Conservation (phyloP, 2,329 filamentous ascomycete genomes). For the Fusarium continuum region DNA sequence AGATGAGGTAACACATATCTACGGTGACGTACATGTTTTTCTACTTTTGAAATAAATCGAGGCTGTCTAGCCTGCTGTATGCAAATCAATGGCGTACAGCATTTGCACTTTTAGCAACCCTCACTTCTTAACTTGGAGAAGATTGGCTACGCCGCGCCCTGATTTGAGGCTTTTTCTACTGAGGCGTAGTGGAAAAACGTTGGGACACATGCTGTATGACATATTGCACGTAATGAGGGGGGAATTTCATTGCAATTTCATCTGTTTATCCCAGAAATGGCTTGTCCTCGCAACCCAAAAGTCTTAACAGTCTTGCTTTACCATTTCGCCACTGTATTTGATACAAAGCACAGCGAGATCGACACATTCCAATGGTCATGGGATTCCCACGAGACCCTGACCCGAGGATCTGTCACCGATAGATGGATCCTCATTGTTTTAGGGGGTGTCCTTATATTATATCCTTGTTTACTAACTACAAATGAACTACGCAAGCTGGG, state of each 20-base stretch:
- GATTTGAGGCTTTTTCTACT: background rate
- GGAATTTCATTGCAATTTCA: background rate
- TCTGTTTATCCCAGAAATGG: background rate
- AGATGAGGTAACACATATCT: background rate
- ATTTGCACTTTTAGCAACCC: background rate
- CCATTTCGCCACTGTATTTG: no score
- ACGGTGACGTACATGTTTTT: background rate
- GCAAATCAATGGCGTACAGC: rapidly evolving
- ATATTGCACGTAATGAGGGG: background rate
- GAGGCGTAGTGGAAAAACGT: no score
- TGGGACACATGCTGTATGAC: background rate
- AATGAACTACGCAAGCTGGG: background rate
- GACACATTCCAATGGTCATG: no score
- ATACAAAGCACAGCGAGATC: no score
- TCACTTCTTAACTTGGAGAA: background rate
- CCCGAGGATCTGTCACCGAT: background rate
- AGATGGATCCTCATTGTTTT: background rate
- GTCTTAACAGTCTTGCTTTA: no score
- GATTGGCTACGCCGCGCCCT: background rate
- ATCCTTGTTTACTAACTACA: no score
- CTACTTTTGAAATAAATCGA: background rate
- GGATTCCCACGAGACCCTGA: background rate
- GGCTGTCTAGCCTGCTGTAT: background rate
- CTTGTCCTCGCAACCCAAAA: no score
- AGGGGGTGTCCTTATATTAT: no score